Evolutionary conservation across 2,329 filamentous ascomycete genomes (phyloP), one percentile per base, ranked within the genome.

Genomic region (Cephalotrichum gorgonifer): DNA sequence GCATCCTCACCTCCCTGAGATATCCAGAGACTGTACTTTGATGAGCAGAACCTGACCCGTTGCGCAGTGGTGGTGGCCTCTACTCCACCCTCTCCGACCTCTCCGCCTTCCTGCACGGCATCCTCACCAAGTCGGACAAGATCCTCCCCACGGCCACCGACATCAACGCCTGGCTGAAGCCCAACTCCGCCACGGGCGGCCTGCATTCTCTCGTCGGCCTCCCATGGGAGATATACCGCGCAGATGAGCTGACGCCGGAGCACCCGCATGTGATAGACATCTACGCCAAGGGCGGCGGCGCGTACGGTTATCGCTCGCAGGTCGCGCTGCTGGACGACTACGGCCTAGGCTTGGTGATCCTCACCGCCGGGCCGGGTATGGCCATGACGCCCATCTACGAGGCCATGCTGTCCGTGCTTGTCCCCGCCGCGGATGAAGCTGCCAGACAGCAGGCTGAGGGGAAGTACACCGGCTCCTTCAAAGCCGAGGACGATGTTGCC

Each of bases 221-320:
- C 54, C 64, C 65, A 0, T 67, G 65, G 66, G 65, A 69, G 43
- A 65, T 67, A 14, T 56, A 60, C 2, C 62, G 60, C 1, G 54
- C 58, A 0, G 15, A 55, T 1, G 53, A 57, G 23, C 43, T 67
- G 0, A 58, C 58, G 0, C 56, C 58, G 0, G 30, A 55, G 0
- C 54, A 66, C 38, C 57, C 60, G 0, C 64, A 66, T 22, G 31
- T 39, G 8, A 52, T 68, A 4, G 57, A 64, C 14, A 52, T 67
- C 2, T 62, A 62, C 30, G 60, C 56, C 1, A 69, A 68, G 49
- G 59, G 58, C 3, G 66, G 65, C 11, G 63, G 60, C 3, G 62
- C 65, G 0, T 54, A 57, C 15, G 59, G 56, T 3, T 68, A 67
- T 23, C 57, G 60, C 17, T 62, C 61, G n/a, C 65, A 68, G 23